Evolutionary conservation across 2,329 filamentous ascomycete genomes (phyloP).

Genomic region (Catunica adiposa): DNA sequence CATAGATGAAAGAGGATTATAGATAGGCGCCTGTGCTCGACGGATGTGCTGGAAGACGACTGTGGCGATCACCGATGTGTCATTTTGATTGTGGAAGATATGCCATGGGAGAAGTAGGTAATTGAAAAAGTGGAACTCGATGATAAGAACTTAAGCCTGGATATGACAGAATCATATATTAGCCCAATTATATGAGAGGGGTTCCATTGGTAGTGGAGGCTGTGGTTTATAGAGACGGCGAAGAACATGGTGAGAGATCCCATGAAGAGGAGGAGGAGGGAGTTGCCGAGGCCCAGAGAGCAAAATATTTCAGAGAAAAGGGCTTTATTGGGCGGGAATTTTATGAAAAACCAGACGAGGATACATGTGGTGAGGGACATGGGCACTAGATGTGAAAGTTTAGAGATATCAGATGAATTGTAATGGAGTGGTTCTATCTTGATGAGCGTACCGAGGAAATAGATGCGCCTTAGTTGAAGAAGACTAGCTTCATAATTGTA

Average conservation of each 20-base stretch:
- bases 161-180: too few relatives aligned
- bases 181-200: too few relatives aligned
- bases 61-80: background rate
- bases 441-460: too few relatives aligned
- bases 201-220: too few relatives aligned
- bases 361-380: background rate
- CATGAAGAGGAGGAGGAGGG: background rate
- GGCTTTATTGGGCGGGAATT: background rate
- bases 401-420: background rate
- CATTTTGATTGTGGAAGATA: slow-evolving; percentile 5
- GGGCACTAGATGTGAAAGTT: slow-evolving; percentile 1
- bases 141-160: too few relatives aligned
- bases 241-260: slow-evolving; percentile 5
- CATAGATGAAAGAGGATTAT: background rate
- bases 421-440: too few relatives aligned
- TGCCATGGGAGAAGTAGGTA: background rate
- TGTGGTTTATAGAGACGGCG: background rate
- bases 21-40: slow-evolving; percentile 3
- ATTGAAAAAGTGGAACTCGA: too few relatives aligned
- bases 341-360: background rate
- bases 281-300: background rate
- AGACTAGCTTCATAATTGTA: background rate
- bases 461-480: background rate
- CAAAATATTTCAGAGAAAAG: background rate
- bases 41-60: slow-evolving; percentile 4